phyloP scores from a whole-genome alignment of 371 early-diverging fungal genomes.

The Mortierella sp. region DNA sequence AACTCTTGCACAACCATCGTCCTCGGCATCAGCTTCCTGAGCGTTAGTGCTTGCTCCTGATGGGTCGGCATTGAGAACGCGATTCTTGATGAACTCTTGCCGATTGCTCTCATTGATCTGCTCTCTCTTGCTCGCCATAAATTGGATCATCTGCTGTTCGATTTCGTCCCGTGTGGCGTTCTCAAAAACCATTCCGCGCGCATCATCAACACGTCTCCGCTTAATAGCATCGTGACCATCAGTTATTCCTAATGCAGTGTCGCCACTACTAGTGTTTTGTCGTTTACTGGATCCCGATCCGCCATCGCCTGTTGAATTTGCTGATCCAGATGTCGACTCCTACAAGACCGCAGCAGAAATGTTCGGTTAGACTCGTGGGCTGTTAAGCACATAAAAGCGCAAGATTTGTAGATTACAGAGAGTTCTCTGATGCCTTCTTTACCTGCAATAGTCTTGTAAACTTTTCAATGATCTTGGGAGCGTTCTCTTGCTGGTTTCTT shows the following conservation, averaged over 20 bases:
- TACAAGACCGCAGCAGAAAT: background rate
- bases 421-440: background rate
- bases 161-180: conserved; percentile 49
- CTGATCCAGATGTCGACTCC: conserved; percentile 17
- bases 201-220: conserved; percentile 43
- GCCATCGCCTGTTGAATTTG: background rate
- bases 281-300: conserved; percentile 35
- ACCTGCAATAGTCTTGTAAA: conserved; percentile 45
- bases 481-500: conserved; percentile 22
- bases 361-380: background rate
- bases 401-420: background rate
- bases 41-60: background rate
- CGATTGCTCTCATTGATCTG: conserved; percentile 82
- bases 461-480: conserved; percentile 40
- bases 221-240: conserved; percentile 32
- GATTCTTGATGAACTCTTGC: conserved; percentile 69
- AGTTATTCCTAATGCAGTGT: conserved; percentile 8
- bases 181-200: conserved; percentile 14
- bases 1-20: conserved; percentile 72
- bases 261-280: conserved; percentile 13
- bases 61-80: background rate
- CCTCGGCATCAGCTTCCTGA: conserved; percentile 18
- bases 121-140: conserved; percentile 72
- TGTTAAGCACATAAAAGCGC: background rate
- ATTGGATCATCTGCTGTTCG: conserved; percentile 63